phyloP scores from a whole-genome alignment of 148 eudicot genomes.

The Linanthus parryae region DNA sequence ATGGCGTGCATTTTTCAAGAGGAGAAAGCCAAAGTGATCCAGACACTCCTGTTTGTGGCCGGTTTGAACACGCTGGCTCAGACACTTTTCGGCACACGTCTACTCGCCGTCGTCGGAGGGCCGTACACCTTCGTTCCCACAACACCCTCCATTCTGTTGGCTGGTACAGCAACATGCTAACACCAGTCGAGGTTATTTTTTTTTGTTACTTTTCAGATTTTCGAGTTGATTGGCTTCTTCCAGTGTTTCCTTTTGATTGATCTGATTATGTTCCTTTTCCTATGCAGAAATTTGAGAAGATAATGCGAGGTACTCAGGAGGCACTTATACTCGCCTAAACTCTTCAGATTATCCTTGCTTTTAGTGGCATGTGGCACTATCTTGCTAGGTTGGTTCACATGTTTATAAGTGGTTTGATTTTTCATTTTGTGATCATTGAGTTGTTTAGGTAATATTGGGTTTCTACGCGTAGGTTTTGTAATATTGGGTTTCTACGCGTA shows the following conservation, averaged over 20 bases:
- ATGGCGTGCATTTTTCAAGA: slow-evolving; percentile 27
- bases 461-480: no score
- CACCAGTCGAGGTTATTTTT: slow-evolving; percentile 78
- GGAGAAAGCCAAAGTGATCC: slow-evolving; percentile 78
- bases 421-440: not conserved
- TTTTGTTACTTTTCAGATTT: not conserved
- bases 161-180: slow-evolving; percentile 45
- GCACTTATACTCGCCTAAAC: slow-evolving; percentile 84
- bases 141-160: slow-evolving; percentile 66
- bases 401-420: slow-evolving; percentile 48
- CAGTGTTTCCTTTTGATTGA: not conserved
- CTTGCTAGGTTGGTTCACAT: slow-evolving; percentile 43
- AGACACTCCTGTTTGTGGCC: slow-evolving; percentile 80
- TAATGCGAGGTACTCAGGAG: slow-evolving; percentile 83
- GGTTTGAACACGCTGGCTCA: slow-evolving; percentile 72
- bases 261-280: no score
- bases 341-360: slow-evolving; percentile 80
- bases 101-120: slow-evolving; percentile 83
- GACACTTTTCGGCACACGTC: slow-evolving; percentile 66
- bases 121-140: slow-evolving; percentile 73
- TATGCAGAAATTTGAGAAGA: slow-evolving; percentile 73
- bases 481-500: no score
- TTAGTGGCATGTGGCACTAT: slow-evolving; percentile 93
- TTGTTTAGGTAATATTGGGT: no score
- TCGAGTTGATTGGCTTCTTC: not conserved